phyloP scores from a whole-genome alignment of 768 basidiomycete genomes.

The Leucosporidium scottii region DNA sequence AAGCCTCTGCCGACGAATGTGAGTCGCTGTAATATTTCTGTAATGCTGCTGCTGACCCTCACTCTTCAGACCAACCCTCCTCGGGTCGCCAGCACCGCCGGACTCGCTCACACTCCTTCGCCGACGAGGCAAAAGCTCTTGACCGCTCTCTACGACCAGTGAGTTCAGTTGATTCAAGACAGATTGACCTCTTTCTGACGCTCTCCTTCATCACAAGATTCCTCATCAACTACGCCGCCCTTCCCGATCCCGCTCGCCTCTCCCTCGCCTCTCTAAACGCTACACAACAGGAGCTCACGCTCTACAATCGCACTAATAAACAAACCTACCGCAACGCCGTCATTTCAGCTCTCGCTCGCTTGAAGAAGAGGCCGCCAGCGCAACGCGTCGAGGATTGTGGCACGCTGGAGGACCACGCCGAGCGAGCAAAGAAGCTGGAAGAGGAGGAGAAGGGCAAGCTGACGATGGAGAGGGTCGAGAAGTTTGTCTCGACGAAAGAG shows the following conservation, averaged over 20 bases:
- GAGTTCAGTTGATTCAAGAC: not conserved
- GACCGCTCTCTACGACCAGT: constrained; percentile 21
- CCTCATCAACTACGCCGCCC: constrained; percentile 25
- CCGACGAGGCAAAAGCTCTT: constrained; percentile 25
- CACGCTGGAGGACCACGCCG: constrained; percentile 40
- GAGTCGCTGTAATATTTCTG: not conserved
- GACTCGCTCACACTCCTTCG: constrained; percentile 6
- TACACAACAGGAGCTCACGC: constrained; percentile 69
- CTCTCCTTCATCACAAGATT: constrained; percentile 6
- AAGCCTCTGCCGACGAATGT: not conserved
- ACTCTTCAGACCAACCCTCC: not conserved
- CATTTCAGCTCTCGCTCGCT: constrained; percentile 50
- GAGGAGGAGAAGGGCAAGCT: constrained; percentile 38
- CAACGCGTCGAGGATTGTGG: constrained; percentile 43
- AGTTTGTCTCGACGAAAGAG: constrained; percentile 9
- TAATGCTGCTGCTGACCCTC: not conserved
- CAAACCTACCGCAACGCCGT: constrained; percentile 74
- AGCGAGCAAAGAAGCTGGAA: constrained; percentile 27
- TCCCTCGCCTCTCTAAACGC: constrained; percentile 71
- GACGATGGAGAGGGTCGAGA: constrained; percentile 27
- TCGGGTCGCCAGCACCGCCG: not conserved
- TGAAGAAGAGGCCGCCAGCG: constrained; percentile 55
- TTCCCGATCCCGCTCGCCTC: constrained; percentile 13
- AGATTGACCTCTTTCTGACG: not conserved
- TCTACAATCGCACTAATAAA: constrained; percentile 67